Conservation (phyloP, 352 stramenopile species). For the Phytophthora constricta region DNA sequence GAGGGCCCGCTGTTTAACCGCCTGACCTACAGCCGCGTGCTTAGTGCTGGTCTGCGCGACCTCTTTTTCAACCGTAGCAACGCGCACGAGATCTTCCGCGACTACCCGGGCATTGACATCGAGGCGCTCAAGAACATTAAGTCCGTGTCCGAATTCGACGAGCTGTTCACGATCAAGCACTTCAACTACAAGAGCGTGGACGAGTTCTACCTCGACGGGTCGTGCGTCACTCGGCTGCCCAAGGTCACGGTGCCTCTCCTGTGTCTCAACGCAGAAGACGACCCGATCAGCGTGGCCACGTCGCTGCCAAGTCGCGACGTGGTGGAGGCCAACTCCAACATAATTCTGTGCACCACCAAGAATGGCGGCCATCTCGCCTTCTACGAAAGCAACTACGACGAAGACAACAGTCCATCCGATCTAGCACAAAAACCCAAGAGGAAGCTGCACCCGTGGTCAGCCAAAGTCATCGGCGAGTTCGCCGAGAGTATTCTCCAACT, state of each 20-base stretch:
- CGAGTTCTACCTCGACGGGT: slow-evolving; percentile 55
- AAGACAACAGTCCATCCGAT: slow-evolving; percentile 1
- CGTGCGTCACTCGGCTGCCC: slow-evolving; percentile 40
- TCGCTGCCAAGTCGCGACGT: slow-evolving; percentile 32
- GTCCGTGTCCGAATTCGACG: slow-evolving; percentile 69
- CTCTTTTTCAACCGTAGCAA: slow-evolving; percentile 77
- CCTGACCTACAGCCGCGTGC: slow-evolving; percentile 57
- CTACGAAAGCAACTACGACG: slow-evolving; percentile 38
- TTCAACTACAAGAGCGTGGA: slow-evolving; percentile 59
- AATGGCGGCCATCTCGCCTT: slow-evolving; percentile 57
- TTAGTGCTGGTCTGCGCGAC: slow-evolving; percentile 54
- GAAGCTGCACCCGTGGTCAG: slow-evolving; percentile 43
- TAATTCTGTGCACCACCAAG: slow-evolving; percentile 57
- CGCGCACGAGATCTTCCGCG: slow-evolving; percentile 60
- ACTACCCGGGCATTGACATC: slow-evolving; percentile 54
- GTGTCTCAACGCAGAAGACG: slow-evolving; percentile 58
- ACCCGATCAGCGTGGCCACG: slow-evolving; percentile 53
- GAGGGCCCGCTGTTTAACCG: slow-evolving; percentile 55
- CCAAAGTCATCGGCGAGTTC: slow-evolving; percentile 48
- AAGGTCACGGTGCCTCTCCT: slow-evolving; percentile 52
- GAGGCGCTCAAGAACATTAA: slow-evolving; percentile 39
- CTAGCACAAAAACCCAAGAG: slow-evolving; percentile 8
- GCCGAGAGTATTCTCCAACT: slow-evolving; percentile 37
- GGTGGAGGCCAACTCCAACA: slow-evolving; percentile 48
- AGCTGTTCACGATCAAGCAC: slow-evolving; percentile 60